Conservation (phyloP, 192 early-diverging fungal genomes). For the Polychytrium aggregatum region DNA sequence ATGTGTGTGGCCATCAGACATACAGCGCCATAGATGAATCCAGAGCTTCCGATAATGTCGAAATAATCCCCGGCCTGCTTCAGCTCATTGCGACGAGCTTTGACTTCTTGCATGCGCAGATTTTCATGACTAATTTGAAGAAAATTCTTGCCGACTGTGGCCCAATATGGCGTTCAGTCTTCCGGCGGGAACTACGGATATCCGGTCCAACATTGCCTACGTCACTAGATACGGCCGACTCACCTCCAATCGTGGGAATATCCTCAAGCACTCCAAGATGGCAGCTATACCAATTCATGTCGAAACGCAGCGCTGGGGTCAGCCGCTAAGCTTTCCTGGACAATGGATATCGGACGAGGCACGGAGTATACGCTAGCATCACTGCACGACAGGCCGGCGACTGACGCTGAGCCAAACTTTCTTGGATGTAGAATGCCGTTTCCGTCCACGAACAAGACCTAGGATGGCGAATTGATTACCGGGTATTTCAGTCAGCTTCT, state of each 20-base stretch:
- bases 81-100: slow-evolving; percentile 25
- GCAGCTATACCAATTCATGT: slow-evolving; percentile 6
- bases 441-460: slow-evolving; percentile 68
- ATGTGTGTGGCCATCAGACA: no score
- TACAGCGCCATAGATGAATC: slow-evolving; percentile 35
- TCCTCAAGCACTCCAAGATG: slow-evolving; percentile 26
- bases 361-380: no score
- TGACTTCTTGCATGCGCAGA: slow-evolving; percentile 41
- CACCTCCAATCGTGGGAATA: slow-evolving; percentile 74
- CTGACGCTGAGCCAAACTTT: slow-evolving; percentile 76
- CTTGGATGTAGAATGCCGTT: slow-evolving; percentile 83
- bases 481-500: no score
- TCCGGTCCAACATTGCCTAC: no score
- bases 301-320: slow-evolving; percentile 66
- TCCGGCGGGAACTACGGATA: no score
- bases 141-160: slow-evolving; percentile 89
- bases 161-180: no score
- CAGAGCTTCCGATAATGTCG: slow-evolving; percentile 28
- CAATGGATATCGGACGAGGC: no score
- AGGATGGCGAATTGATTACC: no score
- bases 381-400: no score
- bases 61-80: slow-evolving; percentile 27
- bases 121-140: slow-evolving; percentile 59
- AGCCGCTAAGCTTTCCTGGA: no score
- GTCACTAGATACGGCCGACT: no score